Conservation (phyloP, 129 eudicot genomes). For the Pittosporum tobira region DNA sequence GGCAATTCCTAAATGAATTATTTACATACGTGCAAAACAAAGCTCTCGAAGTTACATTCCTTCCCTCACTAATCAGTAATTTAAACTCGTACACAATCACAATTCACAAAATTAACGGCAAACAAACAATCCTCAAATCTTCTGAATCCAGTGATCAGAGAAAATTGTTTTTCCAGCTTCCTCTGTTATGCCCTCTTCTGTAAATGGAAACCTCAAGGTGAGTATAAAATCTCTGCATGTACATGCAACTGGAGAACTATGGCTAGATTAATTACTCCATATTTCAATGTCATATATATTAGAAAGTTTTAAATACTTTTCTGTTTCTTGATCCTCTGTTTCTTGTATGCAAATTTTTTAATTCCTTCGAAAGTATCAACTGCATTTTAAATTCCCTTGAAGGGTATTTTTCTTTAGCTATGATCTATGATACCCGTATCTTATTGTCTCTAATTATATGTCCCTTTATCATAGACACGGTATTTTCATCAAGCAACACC, state of each 20-base stretch:
- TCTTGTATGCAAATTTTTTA: not conserved
- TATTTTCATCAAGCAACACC: slow-evolving; percentile 6
- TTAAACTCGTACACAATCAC: too few relatives aligned
- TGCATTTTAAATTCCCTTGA: not conserved
- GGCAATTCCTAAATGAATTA: too few relatives aligned
- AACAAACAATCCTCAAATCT: too few relatives aligned
- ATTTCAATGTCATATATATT: too few relatives aligned
- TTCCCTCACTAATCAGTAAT: too few relatives aligned
- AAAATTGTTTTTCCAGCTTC: not conserved
- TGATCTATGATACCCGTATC: slow-evolving; percentile 15
- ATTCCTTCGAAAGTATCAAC: not conserved
- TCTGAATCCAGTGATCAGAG: too few relatives aligned
- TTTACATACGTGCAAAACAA: too few relatives aligned
- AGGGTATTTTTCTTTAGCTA: slow-evolving; percentile 4
- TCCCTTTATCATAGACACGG: slow-evolving; percentile 1
- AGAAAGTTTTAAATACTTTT: too few relatives aligned
- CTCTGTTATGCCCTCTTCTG: not conserved
- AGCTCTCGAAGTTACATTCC: too few relatives aligned
- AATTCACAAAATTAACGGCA: too few relatives aligned
- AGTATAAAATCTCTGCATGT: not conserved
- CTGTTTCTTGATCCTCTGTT: too few relatives aligned
- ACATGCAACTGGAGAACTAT: not conserved
- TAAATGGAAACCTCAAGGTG: slow-evolving; percentile 5
- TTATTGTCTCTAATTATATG: not conserved
- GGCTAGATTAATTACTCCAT: too few relatives aligned